Evolutionary conservation across 2,329 filamentous ascomycete genomes (phyloP).

Genomic region (Alternaria burnsii): DNA sequence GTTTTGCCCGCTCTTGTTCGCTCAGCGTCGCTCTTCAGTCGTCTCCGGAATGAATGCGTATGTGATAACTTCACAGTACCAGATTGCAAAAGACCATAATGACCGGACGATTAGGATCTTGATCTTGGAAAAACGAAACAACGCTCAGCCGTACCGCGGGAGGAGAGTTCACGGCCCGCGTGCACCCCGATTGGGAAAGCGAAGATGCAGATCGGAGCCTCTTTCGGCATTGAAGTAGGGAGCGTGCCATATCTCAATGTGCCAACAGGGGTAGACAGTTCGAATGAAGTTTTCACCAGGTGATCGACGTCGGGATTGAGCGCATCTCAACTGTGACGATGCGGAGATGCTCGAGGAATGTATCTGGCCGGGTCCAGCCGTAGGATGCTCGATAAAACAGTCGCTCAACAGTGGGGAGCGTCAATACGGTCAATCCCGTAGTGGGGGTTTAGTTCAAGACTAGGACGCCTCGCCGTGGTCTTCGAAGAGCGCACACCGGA

Average conservation of each 20-base stretch:
- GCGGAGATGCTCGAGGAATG: neutral
- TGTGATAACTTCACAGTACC: neutral
- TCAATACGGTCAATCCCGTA: conserved; percentile 15
- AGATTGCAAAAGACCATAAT: neutral
- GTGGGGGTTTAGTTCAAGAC: conserved; percentile 2
- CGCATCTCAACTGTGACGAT: neutral
- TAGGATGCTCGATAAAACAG: neutral
- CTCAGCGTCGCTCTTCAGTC: neutral
- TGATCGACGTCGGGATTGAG: conserved; percentile 5
- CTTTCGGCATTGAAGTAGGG: neutral
- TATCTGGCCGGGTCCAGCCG: neutral
- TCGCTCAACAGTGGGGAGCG: conserved; percentile 1
- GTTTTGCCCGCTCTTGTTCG: neutral
- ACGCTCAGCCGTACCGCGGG: conserved; percentile 1
- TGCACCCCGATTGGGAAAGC: neutral
- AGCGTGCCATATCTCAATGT: neutral
- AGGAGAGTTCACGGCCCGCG: neutral
- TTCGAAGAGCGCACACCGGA: neutral
- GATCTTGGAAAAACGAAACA: conserved; percentile 5
- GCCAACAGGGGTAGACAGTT: conserved; percentile 5
- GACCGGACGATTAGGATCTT: conserved; percentile 1
- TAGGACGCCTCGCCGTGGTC: conserved; percentile 2
- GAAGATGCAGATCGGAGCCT: conserved; percentile 5
- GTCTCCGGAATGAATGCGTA: neutral
- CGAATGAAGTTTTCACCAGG: neutral